Evolutionary conservation across 345 rosid genomes (phyloP), one percentile per base, ranked within the genome.

Genomic region (Citrus hindsii): DNA sequence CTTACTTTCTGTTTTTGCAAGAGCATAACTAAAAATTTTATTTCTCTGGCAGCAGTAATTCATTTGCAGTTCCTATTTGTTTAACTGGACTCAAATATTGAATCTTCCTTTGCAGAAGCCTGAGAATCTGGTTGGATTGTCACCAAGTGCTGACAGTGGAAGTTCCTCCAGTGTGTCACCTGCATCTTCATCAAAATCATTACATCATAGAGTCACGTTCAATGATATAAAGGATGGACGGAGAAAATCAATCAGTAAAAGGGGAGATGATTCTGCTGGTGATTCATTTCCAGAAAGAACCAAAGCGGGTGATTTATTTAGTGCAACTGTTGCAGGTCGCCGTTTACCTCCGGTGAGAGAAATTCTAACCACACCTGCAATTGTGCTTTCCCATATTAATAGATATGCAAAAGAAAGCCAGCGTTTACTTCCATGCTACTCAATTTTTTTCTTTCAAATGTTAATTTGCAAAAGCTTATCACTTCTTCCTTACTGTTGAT

Each of bases 261-360:
- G 64, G 79, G 87, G 84, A 82, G 94, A 86, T 61, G 89, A 80
- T 82, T 72, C 86, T 51, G 63, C 86, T 4, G 38, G 73, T 55
- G 88, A 85, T 74, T 87, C 93, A 63, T 87, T 85, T 82, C 94
- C 94, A 3, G 92, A 88, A 84, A 89, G 89, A 84, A 87, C 90
- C 69, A 92, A 81, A 80, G 90, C 97, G 10, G 92, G 95, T 77
- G 91, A 91, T 69, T 85, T 90, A 85, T 90, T 92, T 81, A 79
- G 90, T 85, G 90, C 84, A 51, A 73, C 89, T 59, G 87, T 85
- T 84, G 89, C 75, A 79, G 87, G 92, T 75, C 87, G 76, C 38
- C 85, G 24, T 79, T 67, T 90, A 78, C 92, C 91, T 83, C 79
- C 76, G 85, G 98, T 94, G 74, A 86, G 92, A 80, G 8, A 56